Conservation (phyloP, 352 stramenopile genomes). For the Aphanomyces euteiches region DNA sequence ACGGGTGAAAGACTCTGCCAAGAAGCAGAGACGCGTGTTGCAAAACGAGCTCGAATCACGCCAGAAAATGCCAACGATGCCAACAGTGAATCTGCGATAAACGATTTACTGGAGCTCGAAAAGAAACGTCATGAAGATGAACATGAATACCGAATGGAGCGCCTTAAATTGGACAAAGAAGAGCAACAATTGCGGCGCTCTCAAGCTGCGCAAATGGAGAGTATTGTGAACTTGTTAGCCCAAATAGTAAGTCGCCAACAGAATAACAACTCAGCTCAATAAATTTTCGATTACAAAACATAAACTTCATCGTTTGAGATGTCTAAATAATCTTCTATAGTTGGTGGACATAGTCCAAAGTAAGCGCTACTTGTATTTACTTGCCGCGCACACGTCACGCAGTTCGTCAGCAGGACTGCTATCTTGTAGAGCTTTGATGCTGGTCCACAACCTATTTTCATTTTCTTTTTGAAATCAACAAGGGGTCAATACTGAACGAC, state of each 20-base stretch:
- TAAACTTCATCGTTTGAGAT: neutral
- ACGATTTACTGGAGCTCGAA: neutral
- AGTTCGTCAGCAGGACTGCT: neutral
- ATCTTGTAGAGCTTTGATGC: neutral
- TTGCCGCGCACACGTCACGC: neutral
- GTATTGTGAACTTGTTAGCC: neutral
- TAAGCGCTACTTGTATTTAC: neutral
- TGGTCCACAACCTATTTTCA: neutral
- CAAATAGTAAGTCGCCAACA: neutral
- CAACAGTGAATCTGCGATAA: neutral
- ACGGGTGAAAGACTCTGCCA: neutral
- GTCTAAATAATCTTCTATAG: neutral
- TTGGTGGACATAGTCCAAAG: neutral
- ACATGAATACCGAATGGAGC: constrained; percentile 8
- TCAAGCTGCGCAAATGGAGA: neutral
- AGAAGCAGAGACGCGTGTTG: neutral
- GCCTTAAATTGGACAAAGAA: neutral
- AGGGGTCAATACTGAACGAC: neutral
- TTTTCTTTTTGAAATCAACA: constrained; percentile 9
- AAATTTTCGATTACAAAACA: neutral
- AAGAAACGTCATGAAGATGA: neutral
- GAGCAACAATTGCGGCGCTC: neutral
- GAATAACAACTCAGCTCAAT: neutral
- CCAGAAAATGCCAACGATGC: neutral
- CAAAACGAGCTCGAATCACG: neutral